Evolutionary conservation across 805 yeast species (phyloP).

Genomic region (Kregervanrija delftensis): DNA sequence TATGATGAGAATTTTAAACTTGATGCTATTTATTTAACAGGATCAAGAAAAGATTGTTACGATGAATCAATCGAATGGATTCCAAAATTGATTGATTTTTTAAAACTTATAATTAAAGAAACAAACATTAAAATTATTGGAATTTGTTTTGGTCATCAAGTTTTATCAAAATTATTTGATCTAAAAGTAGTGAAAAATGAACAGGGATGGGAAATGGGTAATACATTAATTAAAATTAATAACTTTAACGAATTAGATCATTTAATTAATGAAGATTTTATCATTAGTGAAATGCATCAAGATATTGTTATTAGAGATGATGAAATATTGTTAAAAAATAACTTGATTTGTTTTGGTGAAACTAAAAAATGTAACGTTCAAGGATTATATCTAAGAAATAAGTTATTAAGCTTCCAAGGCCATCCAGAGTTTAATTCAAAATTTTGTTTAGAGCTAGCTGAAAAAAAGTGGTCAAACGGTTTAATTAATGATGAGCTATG

Average conservation of each 20-base stretch:
- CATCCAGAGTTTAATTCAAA: slow-evolving; percentile 72
- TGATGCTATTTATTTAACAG: slow-evolving; percentile 44
- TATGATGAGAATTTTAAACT: slow-evolving; percentile 22
- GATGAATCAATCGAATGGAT: slow-evolving; percentile 35
- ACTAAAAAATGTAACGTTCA: slow-evolving; percentile 54
- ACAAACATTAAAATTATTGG: slow-evolving; percentile 50
- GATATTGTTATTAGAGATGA: slow-evolving; percentile 40
- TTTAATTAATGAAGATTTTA: slow-evolving; percentile 10
- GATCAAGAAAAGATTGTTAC: slow-evolving; percentile 44
- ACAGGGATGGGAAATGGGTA: slow-evolving; percentile 71
- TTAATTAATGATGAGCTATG: slow-evolving; percentile 4
- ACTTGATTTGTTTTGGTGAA: slow-evolving; percentile 41
- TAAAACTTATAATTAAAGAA: slow-evolving; percentile 15
- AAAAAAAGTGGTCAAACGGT: slow-evolving; percentile 5
- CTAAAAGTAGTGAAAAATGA: slow-evolving; percentile 49
- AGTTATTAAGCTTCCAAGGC: slow-evolving; percentile 71
- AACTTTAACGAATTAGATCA: slow-evolving; percentile 30
- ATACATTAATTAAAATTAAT: slow-evolving; percentile 35
- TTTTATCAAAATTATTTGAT: slow-evolving; percentile 61
- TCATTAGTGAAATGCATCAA: slow-evolving; percentile 49
- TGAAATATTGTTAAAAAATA: slow-evolving; percentile 24
- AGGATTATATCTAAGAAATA: slow-evolving; percentile 50
- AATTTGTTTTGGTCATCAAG: slow-evolving; percentile 85
- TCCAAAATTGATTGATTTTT: slow-evolving; percentile 30
- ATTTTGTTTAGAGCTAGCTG: slow-evolving; percentile 13